Evolutionary conservation across 78 protist species (phyloP).

Genomic region (Pigoraptor vietnamica): DNA sequence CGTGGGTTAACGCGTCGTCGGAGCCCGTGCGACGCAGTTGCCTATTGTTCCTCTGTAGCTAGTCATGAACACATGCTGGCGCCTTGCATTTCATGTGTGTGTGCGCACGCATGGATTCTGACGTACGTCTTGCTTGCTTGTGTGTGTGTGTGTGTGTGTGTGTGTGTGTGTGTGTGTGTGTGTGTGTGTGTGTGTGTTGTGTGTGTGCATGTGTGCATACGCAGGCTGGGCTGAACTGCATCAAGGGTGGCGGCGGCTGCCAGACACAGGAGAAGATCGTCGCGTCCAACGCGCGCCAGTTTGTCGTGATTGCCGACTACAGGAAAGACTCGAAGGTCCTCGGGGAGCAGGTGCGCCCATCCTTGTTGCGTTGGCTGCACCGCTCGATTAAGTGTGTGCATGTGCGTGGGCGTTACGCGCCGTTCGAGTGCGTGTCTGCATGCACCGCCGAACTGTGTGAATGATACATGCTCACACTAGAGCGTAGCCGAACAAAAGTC

Average conservation of each 20-base stretch:
- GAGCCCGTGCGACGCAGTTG: no score
- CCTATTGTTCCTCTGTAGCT: background rate
- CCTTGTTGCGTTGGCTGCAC: background rate
- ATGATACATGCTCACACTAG: no score
- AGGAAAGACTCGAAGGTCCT: constrained; percentile 46
- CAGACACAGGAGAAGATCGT: constrained; percentile 70
- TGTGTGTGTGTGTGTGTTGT: background rate
- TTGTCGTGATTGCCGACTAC: constrained; percentile 71
- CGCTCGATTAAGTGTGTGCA: background rate
- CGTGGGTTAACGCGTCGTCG: background rate
- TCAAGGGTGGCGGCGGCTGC: constrained; percentile 71
- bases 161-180: background rate
- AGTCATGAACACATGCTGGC: background rate
- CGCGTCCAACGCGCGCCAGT: constrained; percentile 39
- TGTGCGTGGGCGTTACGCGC: no score
- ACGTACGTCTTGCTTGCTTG: background rate
- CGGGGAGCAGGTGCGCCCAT: constrained; percentile 23
- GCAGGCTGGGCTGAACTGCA: constrained; percentile 41
- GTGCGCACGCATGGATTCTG: background rate
- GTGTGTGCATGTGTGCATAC: background rate
- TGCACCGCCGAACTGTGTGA: no score
- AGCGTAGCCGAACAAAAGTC: no score
- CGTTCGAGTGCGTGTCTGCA: no score
- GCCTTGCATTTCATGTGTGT: background rate
- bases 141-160: background rate